Base-by-base conservation (phyloP, 768 basidiomycete species). In the Lentinula edodes region DNA sequence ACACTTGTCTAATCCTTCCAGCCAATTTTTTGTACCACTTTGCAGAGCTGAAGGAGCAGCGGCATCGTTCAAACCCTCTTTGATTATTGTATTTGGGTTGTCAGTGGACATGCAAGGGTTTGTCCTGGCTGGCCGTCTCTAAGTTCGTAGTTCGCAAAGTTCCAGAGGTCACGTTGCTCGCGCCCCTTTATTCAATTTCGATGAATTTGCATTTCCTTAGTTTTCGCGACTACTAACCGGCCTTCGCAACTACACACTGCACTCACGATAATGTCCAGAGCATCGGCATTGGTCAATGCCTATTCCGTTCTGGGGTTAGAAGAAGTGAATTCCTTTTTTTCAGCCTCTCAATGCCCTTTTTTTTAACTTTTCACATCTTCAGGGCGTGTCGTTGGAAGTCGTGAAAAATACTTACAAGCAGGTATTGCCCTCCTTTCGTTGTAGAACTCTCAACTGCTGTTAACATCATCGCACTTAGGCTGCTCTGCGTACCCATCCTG, bases 361-460 rank as follows among this genome's bases (percentile, higher is more conserved):
- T 58, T 67, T 60, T 61, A 67, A 32, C 52, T 64, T 58, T 52
- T 35, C 1, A 4, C 20, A 35, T 52, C 63, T 48, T 54, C 65
- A 90, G 88, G 86, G 80, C 60, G 74, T 81, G 39, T 76, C 87
- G 16, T 69, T 88, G 59, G 88, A 90, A 23, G 72, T 74, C n/a
- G 83, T 90, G 54, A 90, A 86, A 71, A 76, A 74, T 53, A 78
- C 83, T 8, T 91, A 90, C 77, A 90, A 82, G 69, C 84, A 88
- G 80, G 89, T 84, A 55, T 62, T 50, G 60, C 42, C 61, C 50
- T 42, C 48, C 58, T 23, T 35, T 38, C 52, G 34, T 52, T 35
- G 18, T 57, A 3, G 0, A 35, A 6, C 5, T 23, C 42, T 53
- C 36, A 56, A 60, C 32, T 51, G 23, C 39, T 61, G 42, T 38